phyloP scores from a whole-genome alignment of 2,329 filamentous ascomycete genomes.

The Epichloe typhina region DNA sequence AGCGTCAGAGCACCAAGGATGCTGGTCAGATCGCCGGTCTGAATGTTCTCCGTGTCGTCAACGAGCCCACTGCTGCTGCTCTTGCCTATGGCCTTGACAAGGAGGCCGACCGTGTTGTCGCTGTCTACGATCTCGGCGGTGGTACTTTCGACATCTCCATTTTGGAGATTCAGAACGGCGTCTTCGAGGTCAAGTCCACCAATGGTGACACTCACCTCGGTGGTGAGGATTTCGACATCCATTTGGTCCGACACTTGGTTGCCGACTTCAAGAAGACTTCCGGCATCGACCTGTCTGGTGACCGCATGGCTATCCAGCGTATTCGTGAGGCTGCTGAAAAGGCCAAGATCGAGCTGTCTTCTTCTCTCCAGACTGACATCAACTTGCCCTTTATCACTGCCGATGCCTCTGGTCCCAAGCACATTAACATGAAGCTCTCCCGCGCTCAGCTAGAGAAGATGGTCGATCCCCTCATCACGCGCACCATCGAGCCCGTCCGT shows the following conservation, averaged over 20 bases:
- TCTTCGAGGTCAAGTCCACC: constrained; percentile 98
- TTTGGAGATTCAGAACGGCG: constrained; percentile 92
- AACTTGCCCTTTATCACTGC: constrained; percentile 98
- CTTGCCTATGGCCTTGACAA: constrained; percentile 95
- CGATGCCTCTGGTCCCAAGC: constrained; percentile 88
- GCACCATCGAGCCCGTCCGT: constrained; percentile 82
- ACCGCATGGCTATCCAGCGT: constrained; percentile 98
- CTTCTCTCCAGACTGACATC: constrained; percentile 89
- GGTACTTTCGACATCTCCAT: constrained; percentile 99
- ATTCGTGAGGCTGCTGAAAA: constrained; percentile 98
- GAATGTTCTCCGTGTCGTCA: constrained; percentile 93
- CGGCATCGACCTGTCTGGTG: constrained; percentile 74
- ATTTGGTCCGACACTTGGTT: constrained; percentile 84
- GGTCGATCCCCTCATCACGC: constrained; percentile 76
- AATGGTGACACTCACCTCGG: constrained; percentile 97
- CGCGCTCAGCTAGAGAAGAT: constrained; percentile 87
- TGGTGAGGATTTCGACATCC: constrained; percentile 96
- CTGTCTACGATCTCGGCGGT: constrained; percentile 95
- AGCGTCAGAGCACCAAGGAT: constrained; percentile 96
- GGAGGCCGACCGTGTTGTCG: constrained; percentile 77
- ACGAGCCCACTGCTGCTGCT: constrained; percentile 93
- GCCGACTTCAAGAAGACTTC: constrained; percentile 95
- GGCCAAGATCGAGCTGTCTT: constrained; percentile 98
- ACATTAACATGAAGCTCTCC: constrained; percentile 93
- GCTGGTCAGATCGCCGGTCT: constrained; percentile 92